Evolutionary conservation across 371 early-diverging fungal species (phyloP).

Genomic region (Syncephalis plumigaleata): DNA sequence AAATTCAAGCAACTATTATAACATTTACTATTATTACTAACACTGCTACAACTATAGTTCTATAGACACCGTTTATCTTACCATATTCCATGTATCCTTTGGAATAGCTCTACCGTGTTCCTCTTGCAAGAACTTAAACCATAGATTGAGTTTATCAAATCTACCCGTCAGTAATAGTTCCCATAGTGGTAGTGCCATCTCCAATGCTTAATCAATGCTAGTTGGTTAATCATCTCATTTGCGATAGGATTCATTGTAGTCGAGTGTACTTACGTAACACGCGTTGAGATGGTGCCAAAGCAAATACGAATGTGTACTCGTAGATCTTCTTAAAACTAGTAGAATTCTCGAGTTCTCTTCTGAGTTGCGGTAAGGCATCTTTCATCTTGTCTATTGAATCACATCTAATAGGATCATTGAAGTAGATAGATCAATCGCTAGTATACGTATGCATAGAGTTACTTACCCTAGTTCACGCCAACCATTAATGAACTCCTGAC

Average conservation of each 20-base stretch:
- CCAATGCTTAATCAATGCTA: slow-evolving; percentile 41
- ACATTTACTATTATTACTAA: not conserved
- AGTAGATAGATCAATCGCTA: too few species aligned
- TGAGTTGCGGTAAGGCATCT: slow-evolving; percentile 22
- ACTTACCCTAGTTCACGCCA: slow-evolving; percentile 39
- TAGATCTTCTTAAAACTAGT: slow-evolving; percentile 52
- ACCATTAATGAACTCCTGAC: slow-evolving; percentile 39
- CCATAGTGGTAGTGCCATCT: slow-evolving; percentile 64
- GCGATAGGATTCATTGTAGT: not conserved
- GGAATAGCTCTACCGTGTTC: slow-evolving; percentile 62
- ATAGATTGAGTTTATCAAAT: slow-evolving; percentile 42
- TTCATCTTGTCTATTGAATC: slow-evolving; percentile 49
- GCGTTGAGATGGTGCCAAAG: not conserved
- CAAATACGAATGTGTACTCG: slow-evolving; percentile 55
- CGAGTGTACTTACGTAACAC: not conserved
- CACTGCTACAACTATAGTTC: too few species aligned
- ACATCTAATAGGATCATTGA: slow-evolving; percentile 16
- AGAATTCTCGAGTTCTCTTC: slow-evolving; percentile 28
- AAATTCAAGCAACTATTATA: slow-evolving; percentile 57
- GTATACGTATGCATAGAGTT: not conserved
- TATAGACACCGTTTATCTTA: too few species aligned
- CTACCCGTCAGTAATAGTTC: slow-evolving; percentile 33
- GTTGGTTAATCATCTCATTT: not conserved
- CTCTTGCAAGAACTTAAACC: slow-evolving; percentile 54
- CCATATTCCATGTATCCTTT: slow-evolving; percentile 72